A percentile compares a stretch with the other conserved stretches of the same genome.
Evolutionary conservation across 192 early-diverging fungal genomes (phyloP).

Genomic region (Rhizophagus clarus): DNA sequence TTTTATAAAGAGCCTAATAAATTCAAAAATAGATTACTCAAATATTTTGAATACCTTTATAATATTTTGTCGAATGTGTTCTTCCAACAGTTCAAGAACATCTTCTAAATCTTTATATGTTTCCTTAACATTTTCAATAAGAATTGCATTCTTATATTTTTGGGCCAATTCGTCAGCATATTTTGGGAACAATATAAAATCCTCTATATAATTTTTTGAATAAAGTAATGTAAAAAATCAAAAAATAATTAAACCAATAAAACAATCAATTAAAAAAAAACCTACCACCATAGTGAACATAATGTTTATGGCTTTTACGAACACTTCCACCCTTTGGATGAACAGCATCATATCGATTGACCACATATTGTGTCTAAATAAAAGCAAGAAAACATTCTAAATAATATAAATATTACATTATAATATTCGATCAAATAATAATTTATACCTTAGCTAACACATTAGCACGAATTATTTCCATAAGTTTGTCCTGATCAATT

Average conservation of each 20-base stretch:
- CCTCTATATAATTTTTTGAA: neutral
- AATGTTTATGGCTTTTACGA: neutral
- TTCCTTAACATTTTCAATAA: neutral
- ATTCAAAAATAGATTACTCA: neutral
- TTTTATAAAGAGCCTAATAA: too few species aligned
- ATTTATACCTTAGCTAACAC: neutral
- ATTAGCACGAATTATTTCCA: constrained; percentile 14
- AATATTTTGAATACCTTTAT: neutral
- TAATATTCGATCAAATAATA: too few species aligned
- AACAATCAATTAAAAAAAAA: neutral
- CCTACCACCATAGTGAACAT: neutral
- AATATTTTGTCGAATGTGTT: neutral
- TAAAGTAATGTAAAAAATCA: neutral
- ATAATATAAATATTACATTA: neutral
- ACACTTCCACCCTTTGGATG: neutral
- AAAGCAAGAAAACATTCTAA: neutral
- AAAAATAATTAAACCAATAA: neutral
- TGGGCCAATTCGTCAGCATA: neutral
- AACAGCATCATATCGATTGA: neutral
- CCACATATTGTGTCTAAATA: neutral
- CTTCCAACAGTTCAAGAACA: neutral
- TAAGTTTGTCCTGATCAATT: neutral
- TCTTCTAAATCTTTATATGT: neutral
- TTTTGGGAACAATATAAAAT: neutral
- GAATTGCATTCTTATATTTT: neutral